A percentile compares a stretch with the other conserved stretches of the same genome.
phyloP scores from a whole-genome alignment of 805 yeast genomes.

The Cyberlindnera misumaiensis region DNA sequence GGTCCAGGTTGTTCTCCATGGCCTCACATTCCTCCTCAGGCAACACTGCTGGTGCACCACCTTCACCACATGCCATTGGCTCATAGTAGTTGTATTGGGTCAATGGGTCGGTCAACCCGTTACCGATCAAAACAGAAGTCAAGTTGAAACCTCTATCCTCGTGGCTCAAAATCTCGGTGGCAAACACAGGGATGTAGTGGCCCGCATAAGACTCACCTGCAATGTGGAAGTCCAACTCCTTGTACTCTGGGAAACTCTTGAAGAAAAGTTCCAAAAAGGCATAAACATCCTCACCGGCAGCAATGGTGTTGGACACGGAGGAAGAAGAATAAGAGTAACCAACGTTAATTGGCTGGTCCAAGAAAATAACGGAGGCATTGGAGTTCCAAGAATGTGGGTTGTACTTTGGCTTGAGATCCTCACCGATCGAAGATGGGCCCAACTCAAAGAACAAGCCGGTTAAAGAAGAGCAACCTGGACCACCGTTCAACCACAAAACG shows the following conservation, averaged over 20 bases:
- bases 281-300: slow-evolving; percentile 80
- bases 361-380: slow-evolving; percentile 78
- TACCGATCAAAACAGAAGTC: slow-evolving; percentile 79
- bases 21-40: slow-evolving; percentile 71
- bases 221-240: slow-evolving; percentile 63
- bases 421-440: slow-evolving; percentile 69
- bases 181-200: slow-evolving; percentile 88
- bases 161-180: slow-evolving; percentile 69
- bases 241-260: slow-evolving; percentile 59
- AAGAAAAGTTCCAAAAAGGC: slow-evolving; percentile 76
- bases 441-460: slow-evolving; percentile 83
- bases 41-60: slow-evolving; percentile 75
- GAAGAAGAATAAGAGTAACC: slow-evolving; percentile 67
- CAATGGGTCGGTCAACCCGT: slow-evolving; percentile 84
- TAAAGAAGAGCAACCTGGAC: slow-evolving; percentile 89
- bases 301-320: slow-evolving; percentile 62
- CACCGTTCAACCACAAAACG: slow-evolving; percentile 88
- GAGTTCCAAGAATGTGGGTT: slow-evolving; percentile 82
- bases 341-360: slow-evolving; percentile 85
- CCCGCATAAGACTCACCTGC: slow-evolving; percentile 95
- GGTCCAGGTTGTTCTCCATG: slow-evolving; percentile 62
- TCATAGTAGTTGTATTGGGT: slow-evolving; percentile 71
- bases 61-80: slow-evolving; percentile 94
- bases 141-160: slow-evolving; percentile 55
- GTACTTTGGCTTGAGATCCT: slow-evolving; percentile 53